Evolutionary conservation across 768 basidiomycete species (phyloP), one percentile per base, ranked within the genome.

Genomic region (Botryobasidium botryosum): DNA sequence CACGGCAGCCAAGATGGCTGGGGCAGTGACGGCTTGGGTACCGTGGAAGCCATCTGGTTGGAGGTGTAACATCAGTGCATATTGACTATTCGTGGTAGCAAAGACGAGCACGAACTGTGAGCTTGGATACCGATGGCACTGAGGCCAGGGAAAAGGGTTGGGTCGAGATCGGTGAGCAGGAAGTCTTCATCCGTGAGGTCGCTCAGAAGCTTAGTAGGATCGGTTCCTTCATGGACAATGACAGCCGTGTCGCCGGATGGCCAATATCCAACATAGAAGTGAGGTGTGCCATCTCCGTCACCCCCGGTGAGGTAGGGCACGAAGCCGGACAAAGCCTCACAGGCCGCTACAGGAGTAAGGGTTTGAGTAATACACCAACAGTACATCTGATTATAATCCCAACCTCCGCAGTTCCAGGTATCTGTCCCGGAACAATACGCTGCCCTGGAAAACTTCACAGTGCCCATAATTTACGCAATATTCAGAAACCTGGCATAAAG

Each of bases 31-130:
- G 55, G 1, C 67, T 12, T 58, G 51, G 49, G 67, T 65, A 6
- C 64, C 63, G 44, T 61, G 37, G 28, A 66, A 56, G 25, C 45
- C 51, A 17, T 48, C 63, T 65, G 43, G n/a, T n/a, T n/a, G n/a
- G n/a, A 29, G 1, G 1, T 17, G 6, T 15, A 45, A 47, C 23
- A 33, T 20, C 46, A 17, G 8, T 33, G 31, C 8, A 17, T 17
- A 17, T 8, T 8, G 10, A 17, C 17, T 33, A 17, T 33, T 8
- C 17, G 31, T 33, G 31, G 8, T 33, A 17, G 31, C 17, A 17
- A 8, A 8, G 31, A 33, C 31, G 31, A 17, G 31, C 31, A 33
- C 17, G 31, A 17, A 33, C 31, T 33, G 8, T 17, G 31, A 33
- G 31, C 8, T 33, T 33, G 17, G 31, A 33, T 8, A 17, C 10